Conservation (phyloP, 116 monocot genomes). For the Cymodocea nodosa region DNA sequence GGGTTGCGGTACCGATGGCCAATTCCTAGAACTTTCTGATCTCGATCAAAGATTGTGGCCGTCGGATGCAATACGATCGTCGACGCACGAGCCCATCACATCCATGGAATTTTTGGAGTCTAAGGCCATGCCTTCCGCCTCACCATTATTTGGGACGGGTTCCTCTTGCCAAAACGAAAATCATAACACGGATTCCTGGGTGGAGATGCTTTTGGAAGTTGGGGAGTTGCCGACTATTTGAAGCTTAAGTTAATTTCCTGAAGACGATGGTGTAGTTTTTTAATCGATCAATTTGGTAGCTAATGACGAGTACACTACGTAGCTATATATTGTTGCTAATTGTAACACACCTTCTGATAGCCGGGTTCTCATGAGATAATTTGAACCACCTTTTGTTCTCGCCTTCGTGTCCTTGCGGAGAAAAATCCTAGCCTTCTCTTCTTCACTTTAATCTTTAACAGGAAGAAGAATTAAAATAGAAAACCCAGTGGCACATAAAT, state of each 20-base stretch:
- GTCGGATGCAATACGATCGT: neutral
- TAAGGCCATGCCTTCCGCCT: neutral
- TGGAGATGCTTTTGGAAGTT: neutral
- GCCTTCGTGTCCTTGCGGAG: no score
- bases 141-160: neutral
- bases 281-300: no score
- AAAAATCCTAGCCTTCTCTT: no score
- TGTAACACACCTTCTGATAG: no score
- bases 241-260: neutral
- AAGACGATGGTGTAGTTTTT: no score
- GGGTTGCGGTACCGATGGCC: neutral
- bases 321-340: no score
- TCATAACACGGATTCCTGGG: conserved; percentile 12
- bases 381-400: no score
- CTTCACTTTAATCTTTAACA: no score
- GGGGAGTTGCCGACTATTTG: neutral
- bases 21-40: neutral
- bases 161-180: neutral
- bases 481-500: no score
- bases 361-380: no score
- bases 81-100: neutral
- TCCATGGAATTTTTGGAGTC: neutral
- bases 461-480: no score
- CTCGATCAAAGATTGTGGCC: conserved; percentile 15
- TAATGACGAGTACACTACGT: no score